Conservation (phyloP, 225 moss, liverwort and hornwort species). For the Takakia lepidozioides region DNA sequence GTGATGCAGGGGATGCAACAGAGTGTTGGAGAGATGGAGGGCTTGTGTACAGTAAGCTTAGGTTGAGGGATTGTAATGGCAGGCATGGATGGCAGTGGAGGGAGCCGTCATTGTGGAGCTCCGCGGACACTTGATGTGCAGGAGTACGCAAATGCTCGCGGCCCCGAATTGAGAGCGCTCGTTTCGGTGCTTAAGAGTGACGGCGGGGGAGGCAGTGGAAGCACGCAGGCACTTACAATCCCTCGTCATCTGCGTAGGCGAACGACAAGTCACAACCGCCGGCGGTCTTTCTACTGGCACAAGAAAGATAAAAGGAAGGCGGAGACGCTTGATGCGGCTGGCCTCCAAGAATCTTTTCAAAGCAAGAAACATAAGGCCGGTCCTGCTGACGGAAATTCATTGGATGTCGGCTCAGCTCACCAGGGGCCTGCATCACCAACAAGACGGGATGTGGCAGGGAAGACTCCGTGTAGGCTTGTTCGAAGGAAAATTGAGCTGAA, state of each 20-base stretch:
- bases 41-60: too few species aligned
- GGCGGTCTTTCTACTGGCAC: slow-evolving; percentile 45
- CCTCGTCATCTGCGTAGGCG: slow-evolving; percentile 79
- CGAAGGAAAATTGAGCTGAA: slow-evolving; percentile 79
- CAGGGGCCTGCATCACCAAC: not conserved
- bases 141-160: slow-evolving; percentile 70
- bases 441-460: slow-evolving; percentile 10
- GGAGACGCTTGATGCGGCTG: slow-evolving; percentile 7
- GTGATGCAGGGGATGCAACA: too few species aligned
- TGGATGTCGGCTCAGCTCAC: slow-evolving; percentile 1
- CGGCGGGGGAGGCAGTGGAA: slow-evolving; percentile 8
- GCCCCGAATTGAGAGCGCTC: slow-evolving; percentile 54
- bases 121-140: slow-evolving; percentile 74
- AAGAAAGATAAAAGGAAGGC: slow-evolving; percentile 31
- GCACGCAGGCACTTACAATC: slow-evolving; percentile 13
- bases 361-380: slow-evolving; percentile 3
- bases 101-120: slow-evolving; percentile 47
- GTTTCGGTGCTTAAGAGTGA: slow-evolving; percentile 32
- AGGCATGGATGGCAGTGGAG: too few species aligned
- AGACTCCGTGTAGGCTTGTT: slow-evolving; percentile 53
- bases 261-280: slow-evolving; percentile 88
- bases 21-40: too few species aligned
- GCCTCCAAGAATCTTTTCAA: not conserved
- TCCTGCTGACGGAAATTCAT: not conserved
- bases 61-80: too few species aligned